Evolutionary conservation across 1,284 basidiomycete species (phyloP).

Genomic region (Athelia sp.): DNA sequence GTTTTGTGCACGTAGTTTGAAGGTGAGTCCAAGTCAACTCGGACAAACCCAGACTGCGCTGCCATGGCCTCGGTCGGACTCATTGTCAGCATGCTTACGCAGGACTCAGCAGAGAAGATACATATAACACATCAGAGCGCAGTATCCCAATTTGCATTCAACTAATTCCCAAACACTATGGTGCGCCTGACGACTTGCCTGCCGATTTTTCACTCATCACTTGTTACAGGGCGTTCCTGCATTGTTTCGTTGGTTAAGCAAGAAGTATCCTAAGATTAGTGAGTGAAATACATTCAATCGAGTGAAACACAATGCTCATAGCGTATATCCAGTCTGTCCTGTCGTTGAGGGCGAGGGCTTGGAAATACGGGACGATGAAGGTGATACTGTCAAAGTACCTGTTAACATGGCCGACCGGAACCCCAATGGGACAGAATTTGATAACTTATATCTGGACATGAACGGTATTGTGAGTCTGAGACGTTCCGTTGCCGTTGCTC

Average conservation of each 20-base stretch:
- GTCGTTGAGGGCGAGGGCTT: constrained; percentile 82
- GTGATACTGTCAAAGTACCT: constrained; percentile 68
- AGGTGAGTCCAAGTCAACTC: too few relatives aligned
- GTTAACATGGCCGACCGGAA: constrained; percentile 83
- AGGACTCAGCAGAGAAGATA: too few relatives aligned
- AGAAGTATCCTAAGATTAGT: constrained; percentile 96
- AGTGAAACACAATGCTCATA: constrained; percentile 2
- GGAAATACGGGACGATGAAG: constrained; percentile 65
- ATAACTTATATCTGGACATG: constrained; percentile 95
- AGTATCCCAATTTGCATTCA: too few relatives aligned
- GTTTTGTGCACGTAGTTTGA: too few relatives aligned
- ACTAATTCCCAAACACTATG: background rate
- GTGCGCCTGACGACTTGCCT: background rate
- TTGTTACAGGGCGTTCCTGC: constrained; percentile 82
- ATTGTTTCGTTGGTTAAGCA: constrained; percentile 91
- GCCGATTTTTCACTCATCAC: background rate
- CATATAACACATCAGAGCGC: too few relatives aligned
- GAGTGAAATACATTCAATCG: constrained; percentile 17
- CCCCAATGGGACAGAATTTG: constrained; percentile 96
- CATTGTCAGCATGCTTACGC: too few relatives aligned
- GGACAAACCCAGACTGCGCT: too few relatives aligned
- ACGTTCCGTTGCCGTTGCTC: background rate
- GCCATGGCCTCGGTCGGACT: too few relatives aligned
- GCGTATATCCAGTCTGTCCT: constrained; percentile 49
- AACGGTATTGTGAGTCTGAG: constrained; percentile 70